These are phyloP conservation scores for Cercospora zeae-maydis DNA, from an alignment of 2,329 filamentous ascomycete species.

Conservation along the genomic window DNA sequence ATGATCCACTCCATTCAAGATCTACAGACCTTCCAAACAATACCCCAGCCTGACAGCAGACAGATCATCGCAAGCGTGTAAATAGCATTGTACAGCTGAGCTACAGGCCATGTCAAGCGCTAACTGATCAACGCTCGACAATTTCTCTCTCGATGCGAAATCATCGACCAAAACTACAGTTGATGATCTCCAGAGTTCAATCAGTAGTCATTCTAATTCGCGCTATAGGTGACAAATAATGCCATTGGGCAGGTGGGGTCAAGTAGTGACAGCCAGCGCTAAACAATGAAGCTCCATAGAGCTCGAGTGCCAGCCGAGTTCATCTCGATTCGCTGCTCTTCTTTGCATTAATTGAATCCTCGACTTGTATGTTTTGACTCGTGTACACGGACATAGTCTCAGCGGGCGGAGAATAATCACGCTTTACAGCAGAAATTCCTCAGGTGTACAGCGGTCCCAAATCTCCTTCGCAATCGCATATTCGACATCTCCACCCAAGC, in stretches of 20 bases:
- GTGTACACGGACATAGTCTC: not conserved
- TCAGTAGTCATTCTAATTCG: too few species aligned
- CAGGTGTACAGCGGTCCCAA: not conserved
- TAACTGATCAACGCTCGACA: not conserved
- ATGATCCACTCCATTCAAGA: not conserved
- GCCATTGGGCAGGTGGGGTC: not conserved
- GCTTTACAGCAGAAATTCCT: not conserved
- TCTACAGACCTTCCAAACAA: not conserved
- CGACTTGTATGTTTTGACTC: not conserved
- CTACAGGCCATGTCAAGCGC: not conserved
- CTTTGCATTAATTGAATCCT: not conserved
- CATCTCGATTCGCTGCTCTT: not conserved
- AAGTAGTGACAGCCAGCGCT: not conserved
- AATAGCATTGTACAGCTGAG: not conserved
- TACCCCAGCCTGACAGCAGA: not conserved
- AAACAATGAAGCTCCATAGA: not conserved
- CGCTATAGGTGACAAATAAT: not conserved
- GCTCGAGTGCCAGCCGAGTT: not conserved
- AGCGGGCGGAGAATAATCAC: not conserved
- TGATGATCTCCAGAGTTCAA: too few species aligned
- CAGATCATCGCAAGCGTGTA: not conserved
- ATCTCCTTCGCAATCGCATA: not conserved
- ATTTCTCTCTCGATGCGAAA: not conserved
- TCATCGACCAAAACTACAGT: too few species aligned
- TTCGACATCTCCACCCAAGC: not conserved